phyloP scores from a whole-genome alignment of 2,329 filamentous ascomycete genomes.

The Pseudopyricularia javanii region DNA sequence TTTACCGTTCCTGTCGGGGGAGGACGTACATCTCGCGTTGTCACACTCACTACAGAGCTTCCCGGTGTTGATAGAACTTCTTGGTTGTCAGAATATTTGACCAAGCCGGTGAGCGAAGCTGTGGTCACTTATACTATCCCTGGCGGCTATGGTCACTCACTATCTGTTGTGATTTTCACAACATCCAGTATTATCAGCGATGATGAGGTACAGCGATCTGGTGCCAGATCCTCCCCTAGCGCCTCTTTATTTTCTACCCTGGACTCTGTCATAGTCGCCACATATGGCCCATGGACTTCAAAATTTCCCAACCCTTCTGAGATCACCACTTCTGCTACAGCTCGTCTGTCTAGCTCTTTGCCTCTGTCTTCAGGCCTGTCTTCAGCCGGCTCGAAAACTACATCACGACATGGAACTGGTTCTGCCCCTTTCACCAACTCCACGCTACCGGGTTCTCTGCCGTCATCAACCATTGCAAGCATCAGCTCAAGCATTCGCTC shows the following conservation, averaged over 20 bases:
- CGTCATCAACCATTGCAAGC: neutral
- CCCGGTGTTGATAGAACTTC: neutral
- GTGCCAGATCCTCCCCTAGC: neutral
- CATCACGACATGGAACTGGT: neutral
- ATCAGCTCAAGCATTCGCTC: neutral
- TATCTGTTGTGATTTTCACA: slow-evolving; percentile 5
- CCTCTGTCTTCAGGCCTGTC: neutral
- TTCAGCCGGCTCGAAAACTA: neutral
- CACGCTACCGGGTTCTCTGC: neutral
- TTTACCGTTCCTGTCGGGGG: slow-evolving; percentile 6
- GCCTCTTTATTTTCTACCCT: neutral
- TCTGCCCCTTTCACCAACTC: neutral
- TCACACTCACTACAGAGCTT: slow-evolving; percentile 5
- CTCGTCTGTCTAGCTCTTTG: neutral
- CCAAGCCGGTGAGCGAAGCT: neutral
- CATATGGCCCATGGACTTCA: neutral
- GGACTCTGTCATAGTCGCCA: neutral
- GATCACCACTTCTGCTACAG: neutral
- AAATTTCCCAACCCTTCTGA: too few relatives aligned
- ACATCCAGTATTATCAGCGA: neutral
- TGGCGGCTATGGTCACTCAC: slow-evolving; percentile 1
- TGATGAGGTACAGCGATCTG: neutral
- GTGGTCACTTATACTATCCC: slow-evolving; percentile 5
- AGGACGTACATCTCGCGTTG: slow-evolving; percentile 1
- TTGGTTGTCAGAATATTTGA: neutral